Base-by-base conservation (phyloP, 2,329 filamentous ascomycete genomes). In the Hypoxylon sp. region DNA sequence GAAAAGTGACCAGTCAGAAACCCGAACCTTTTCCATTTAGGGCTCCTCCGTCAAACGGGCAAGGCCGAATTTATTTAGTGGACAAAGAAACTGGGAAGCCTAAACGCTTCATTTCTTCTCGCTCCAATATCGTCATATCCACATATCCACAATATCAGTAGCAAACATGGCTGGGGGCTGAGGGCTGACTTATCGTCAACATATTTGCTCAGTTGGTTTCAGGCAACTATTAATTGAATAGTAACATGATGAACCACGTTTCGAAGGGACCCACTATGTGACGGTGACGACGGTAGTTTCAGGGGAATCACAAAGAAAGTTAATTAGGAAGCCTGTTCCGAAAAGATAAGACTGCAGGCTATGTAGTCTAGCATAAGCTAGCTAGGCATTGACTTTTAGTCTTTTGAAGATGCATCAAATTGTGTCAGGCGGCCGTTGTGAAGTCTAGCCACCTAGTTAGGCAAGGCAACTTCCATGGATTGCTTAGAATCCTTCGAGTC, bases 1-100 rank as follows among this genome's bases (percentile, higher is more conserved):
- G 6, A 59, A 58, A 68, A 65, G 49, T 68, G 68, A 70, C 68
- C 48, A 61, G 68, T 70, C 68, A 60, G 60, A 57, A 21, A 52
- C 11, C 25, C 25, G n/a, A 53, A 45, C 43, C 52, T 21, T 32
- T 60, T 48, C 17, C 51, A 4, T n/a, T 49, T 49, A 48, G 36
- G 14, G 21, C 21, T 52, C 53, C 51, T 48, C 58, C 53, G 45
- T 67, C 49, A 63, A 51, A 65, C 38, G 34, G 61, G 13, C 63
- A 62, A 68, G 65, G 61, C 65, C 62, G 58, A 60, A 63, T 21
- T 19, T 13, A 32, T 5, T 5, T 23, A 23, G 21, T 23, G 7
- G 45, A 51, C 46, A 63, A 51, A 58, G 63, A 52, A 9, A 50
- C 21, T 43, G 25, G 50, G 50, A 60, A 57, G 46, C 51, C 57